Conservation (phyloP, 257 asterid genomes). For the Solanum sparsipilum region DNA sequence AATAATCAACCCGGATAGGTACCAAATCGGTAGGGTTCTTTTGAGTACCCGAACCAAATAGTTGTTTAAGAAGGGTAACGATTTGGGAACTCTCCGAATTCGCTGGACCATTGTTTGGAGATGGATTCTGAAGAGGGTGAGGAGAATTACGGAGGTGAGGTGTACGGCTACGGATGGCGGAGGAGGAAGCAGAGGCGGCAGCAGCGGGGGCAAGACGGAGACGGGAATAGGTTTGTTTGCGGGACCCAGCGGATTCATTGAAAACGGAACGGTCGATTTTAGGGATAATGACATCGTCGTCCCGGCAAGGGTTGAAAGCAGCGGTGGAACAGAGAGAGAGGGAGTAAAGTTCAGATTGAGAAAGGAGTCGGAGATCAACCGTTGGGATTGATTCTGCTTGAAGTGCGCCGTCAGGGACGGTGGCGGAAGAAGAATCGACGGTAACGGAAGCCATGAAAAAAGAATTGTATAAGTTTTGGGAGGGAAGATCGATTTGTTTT, state of each 20-base stretch:
- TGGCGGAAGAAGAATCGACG: conserved; percentile 9
- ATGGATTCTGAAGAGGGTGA: conserved; percentile 2
- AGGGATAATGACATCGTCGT: conserved; percentile 63
- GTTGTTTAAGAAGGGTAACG: conserved; percentile 39
- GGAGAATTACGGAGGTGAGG: conserved; percentile 49
- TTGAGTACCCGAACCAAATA: conserved; percentile 27
- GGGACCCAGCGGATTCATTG: conserved; percentile 84
- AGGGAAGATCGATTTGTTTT: background rate
- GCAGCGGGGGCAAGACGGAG: conserved; percentile 73
- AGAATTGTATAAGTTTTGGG: background rate
- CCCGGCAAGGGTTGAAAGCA: conserved; percentile 35
- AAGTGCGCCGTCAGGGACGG: conserved; percentile 21
- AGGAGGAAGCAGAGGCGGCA: conserved; percentile 15
- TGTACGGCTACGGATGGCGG: conserved; percentile 53
- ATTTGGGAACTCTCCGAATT: conserved; percentile 44
- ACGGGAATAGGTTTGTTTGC: conserved; percentile 80
- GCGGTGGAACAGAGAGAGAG: conserved; percentile 60
- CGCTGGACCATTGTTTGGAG: conserved; percentile 33
- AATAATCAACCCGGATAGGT: conserved; percentile 40
- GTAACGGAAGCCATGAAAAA: conserved; percentile 26
- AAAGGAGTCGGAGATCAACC: conserved; percentile 58
- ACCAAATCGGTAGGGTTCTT: conserved; percentile 20
- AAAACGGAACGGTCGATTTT: conserved; percentile 76
- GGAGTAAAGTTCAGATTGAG: conserved; percentile 68
- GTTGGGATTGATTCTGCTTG: conserved; percentile 37